phyloP scores from a whole-genome alignment of 768 basidiomycete species.

The Rhizopogon salebrosus region DNA sequence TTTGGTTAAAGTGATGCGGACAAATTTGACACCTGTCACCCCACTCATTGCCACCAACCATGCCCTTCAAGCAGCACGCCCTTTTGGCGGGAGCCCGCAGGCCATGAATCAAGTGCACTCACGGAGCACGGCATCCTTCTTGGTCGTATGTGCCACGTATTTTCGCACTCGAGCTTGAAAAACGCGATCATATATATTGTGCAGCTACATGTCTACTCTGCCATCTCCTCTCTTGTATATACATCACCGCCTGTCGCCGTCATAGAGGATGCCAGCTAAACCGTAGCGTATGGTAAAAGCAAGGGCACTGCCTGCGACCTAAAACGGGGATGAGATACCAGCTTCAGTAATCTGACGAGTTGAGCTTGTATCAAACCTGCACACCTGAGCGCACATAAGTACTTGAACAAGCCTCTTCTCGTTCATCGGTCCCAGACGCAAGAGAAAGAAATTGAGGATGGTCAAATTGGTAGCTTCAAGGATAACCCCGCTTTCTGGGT shows the following conservation, averaged over 20 bases:
- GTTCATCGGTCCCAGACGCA: conserved; percentile 77
- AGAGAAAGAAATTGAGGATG: conserved; percentile 79
- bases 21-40: no score
- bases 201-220: background rate
- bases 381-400: conserved; percentile 72
- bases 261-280: conserved; percentile 83
- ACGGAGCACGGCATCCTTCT: no score
- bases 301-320: conserved; percentile 71
- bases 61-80: no score
- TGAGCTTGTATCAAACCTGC: conserved; percentile 6
- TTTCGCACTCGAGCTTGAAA: background rate
- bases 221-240: background rate
- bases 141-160: no score
- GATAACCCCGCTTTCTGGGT: conserved; percentile 53
- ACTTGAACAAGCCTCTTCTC: conserved; percentile 75
- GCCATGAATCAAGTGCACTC: no score
- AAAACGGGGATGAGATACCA: conserved; percentile 7
- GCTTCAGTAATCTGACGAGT: background rate
- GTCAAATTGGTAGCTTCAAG: conserved; percentile 83
- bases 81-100: no score
- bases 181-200: background rate
- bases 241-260: conserved; percentile 76
- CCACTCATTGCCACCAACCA: no score
- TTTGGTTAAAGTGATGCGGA: no score
- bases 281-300: conserved; percentile 91